Conservation (phyloP, 495 filamentous ascomycete species). For the Barbatosphaeria neglecta region DNA sequence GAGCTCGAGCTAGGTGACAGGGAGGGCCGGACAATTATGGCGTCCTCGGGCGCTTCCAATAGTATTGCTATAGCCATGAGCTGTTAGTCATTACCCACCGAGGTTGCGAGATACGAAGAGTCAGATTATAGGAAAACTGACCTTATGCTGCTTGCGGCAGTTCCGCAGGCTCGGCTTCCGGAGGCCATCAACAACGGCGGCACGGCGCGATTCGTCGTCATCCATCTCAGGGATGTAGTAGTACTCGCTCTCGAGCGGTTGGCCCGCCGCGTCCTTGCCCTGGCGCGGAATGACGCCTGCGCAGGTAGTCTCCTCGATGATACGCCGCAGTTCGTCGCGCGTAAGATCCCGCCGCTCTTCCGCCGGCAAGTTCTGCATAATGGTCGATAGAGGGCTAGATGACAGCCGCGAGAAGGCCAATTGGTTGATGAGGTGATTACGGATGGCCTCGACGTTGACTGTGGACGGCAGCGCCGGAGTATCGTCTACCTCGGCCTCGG, state of each 20-base stretch:
- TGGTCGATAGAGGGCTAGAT: slow-evolving; percentile 81
- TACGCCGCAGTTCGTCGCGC: slow-evolving; percentile 49
- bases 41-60: slow-evolving; percentile 67
- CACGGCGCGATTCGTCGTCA: slow-evolving; percentile 60
- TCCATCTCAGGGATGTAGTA: slow-evolving; percentile 95
- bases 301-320: slow-evolving; percentile 62
- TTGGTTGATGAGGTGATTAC: slow-evolving; percentile 85
- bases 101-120: not conserved
- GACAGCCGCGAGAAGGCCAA: slow-evolving; percentile 90
- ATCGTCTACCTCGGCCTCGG: too few species aligned
- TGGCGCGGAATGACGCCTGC: slow-evolving; percentile 80
- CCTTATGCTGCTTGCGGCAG: slow-evolving; percentile 94
- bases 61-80: slow-evolving; percentile 62
- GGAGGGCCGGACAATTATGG: slow-evolving; percentile 18
- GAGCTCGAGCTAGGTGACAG: not conserved
- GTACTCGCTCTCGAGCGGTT: slow-evolving; percentile 87
- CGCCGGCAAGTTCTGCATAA: slow-evolving; percentile 71
- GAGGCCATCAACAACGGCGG: slow-evolving; percentile 75
- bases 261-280: slow-evolving; percentile 93
- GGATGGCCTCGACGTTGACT: slow-evolving; percentile 31
- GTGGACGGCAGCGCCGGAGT: slow-evolving; percentile 19
- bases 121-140: slow-evolving; percentile 30
- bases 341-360: slow-evolving; percentile 45
- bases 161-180: slow-evolving; percentile 77
- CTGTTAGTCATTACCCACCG: too few species aligned